Base-by-base conservation (phyloP, 495 filamentous ascomycete species). In the Lineolata rhizophorae region DNA sequence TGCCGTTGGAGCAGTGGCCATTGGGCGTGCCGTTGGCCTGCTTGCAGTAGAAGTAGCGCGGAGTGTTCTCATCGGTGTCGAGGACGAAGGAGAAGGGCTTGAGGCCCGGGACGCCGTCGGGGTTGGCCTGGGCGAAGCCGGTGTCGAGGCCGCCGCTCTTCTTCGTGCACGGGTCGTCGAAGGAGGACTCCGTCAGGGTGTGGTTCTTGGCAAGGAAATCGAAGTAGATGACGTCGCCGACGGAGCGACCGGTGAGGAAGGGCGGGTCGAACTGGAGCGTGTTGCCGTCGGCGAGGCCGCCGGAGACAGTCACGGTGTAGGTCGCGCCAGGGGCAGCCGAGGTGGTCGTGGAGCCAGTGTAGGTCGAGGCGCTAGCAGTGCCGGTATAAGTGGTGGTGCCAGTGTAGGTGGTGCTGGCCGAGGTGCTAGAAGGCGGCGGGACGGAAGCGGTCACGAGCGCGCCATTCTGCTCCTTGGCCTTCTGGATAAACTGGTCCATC, bases 151-250 rank as follows among this genome's bases (percentile, higher is more conserved):
- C 20, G n/a, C 12, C 22, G 10, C 5, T 10, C 20, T 43, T 30
- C 28, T 42, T 42, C 4, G 25, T 42, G 40, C 40, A 43, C 2
- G 40, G 40, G 18, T 43, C 29, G 3, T 32, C 24, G 27, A 43
- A 37, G 18, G 32, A 35, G 20, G 39, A 42, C 33, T 43, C 40
- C 10, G 28, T 30, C 9, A 30, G 28, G 28, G 28, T 30, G 14
- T 30, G 28, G 28, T 30, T 30, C 14, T 8, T 8, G 8, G 8
- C 8, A 14, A 8, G 28, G 28, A 30, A 30, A 14, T 30, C 28
- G 28, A 30, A 30, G 9, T 9, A 8, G 17, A 43, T 35, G 16
- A 12, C 25, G 15, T 30, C 15, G 27, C 39, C 39, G 6, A 21
- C 14, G 5, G 26, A 37, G 25, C 36, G 24, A 5, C 27, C 6